Conservation (phyloP, 352 stramenopile genomes). For the Globisporangium nunn region DNA sequence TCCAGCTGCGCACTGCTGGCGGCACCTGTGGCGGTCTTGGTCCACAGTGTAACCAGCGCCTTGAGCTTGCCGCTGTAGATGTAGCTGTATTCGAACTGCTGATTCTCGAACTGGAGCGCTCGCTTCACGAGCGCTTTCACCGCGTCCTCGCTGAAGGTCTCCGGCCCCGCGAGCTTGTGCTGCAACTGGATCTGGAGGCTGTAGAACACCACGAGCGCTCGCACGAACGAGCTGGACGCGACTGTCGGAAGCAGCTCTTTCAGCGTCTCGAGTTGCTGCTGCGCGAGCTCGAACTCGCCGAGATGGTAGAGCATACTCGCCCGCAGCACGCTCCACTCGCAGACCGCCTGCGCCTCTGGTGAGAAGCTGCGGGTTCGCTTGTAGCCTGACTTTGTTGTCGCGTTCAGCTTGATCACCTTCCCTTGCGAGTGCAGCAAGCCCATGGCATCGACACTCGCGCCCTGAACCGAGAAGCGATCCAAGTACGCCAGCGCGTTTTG, state of each 20-base stretch:
- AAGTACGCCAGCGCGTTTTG: constrained; percentile 10
- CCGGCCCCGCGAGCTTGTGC: not conserved
- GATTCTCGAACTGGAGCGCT: not conserved
- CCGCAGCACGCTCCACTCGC: constrained; percentile 26
- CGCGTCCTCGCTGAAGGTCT: not conserved
- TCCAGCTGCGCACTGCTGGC: not conserved
- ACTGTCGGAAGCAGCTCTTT: constrained; percentile 8
- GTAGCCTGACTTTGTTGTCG: not conserved
- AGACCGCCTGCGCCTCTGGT: constrained; percentile 10
- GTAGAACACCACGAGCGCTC: constrained; percentile 29
- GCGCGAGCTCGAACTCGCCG: constrained; percentile 13
- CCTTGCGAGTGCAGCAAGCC: constrained; percentile 7
- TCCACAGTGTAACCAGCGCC: constrained; percentile 5
- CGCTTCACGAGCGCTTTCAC: not conserved
- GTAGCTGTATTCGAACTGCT: constrained; percentile 13
- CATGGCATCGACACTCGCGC: constrained; percentile 5
- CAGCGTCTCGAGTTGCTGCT: constrained; percentile 21
- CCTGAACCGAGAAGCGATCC: constrained; percentile 8
- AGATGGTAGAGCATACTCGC: constrained; percentile 31
- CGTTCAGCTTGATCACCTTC: constrained; percentile 15
- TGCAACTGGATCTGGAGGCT: constrained; percentile 24
- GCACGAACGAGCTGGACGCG: constrained; percentile 21
- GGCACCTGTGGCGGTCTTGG: not conserved
- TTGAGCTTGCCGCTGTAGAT: constrained; percentile 9
- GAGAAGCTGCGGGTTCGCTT: not conserved